These are phyloP conservation scores for Phoma herbarum DNA, from an alignment of 2,329 filamentous ascomycete genomes.

Conservation along the genomic window DNA sequence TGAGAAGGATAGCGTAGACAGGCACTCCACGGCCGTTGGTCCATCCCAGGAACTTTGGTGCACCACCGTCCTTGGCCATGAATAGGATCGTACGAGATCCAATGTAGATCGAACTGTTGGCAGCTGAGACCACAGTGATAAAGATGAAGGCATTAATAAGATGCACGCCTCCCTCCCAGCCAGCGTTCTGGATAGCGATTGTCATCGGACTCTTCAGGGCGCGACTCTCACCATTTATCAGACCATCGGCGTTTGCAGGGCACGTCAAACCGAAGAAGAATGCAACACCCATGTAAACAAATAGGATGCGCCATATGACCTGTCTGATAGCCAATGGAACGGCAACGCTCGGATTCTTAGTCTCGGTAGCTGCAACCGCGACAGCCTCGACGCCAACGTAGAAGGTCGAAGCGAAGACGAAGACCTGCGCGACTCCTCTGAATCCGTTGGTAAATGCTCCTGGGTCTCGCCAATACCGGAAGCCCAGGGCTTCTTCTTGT, in stretches of 20 bases:
- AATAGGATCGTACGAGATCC: slow-evolving; percentile 77
- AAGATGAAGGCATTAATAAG: slow-evolving; percentile 73
- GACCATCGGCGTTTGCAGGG: slow-evolving; percentile 69
- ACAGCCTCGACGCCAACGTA: slow-evolving; percentile 51
- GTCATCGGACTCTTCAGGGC: slow-evolving; percentile 67
- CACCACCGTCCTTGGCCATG: slow-evolving; percentile 78
- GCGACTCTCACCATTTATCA: slow-evolving; percentile 68
- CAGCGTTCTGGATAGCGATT: slow-evolving; percentile 70
- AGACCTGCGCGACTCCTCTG: slow-evolving; percentile 53
- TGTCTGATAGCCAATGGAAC: slow-evolving; percentile 59
- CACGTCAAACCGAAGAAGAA: slow-evolving; percentile 69
- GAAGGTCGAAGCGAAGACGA: slow-evolving; percentile 55
- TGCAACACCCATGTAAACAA: slow-evolving; percentile 56
- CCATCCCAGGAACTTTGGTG: slow-evolving; percentile 72
- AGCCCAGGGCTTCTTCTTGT: slow-evolving; percentile 46
- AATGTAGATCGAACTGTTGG: slow-evolving; percentile 80
- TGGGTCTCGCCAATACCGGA: slow-evolving; percentile 52
- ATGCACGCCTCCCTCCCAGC: slow-evolving; percentile 76
- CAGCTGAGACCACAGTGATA: slow-evolving; percentile 68
- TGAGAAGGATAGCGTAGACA: slow-evolving; percentile 69
- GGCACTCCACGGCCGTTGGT: slow-evolving; percentile 71
- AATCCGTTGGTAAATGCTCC: slow-evolving; percentile 54
- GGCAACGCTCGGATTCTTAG: slow-evolving; percentile 55
- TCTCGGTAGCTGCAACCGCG: slow-evolving; percentile 49
- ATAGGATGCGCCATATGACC: slow-evolving; percentile 55